Evolutionary conservation across 768 basidiomycete species (phyloP).

Genomic region (Boletellus sp.): DNA sequence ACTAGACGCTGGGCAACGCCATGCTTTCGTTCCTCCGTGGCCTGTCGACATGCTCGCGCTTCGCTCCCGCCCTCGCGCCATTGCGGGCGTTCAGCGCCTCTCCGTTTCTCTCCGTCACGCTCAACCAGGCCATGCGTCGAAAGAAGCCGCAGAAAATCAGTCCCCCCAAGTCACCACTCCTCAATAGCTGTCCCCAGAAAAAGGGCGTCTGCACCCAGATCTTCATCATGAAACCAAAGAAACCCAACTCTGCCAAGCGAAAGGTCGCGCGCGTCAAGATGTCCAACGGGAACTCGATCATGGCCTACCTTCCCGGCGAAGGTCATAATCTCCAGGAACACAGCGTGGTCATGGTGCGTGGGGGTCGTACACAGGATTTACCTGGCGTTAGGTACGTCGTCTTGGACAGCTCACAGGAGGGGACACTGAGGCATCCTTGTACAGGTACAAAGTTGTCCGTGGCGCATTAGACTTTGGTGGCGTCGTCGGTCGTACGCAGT

Average conservation of each 20-base stretch:
- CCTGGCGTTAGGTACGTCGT: constrained; percentile 85
- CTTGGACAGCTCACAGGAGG: background rate
- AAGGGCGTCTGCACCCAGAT: constrained; percentile 89
- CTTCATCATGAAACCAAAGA: constrained; percentile 84
- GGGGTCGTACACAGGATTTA: constrained; percentile 95
- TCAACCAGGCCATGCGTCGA: constrained; percentile 85
- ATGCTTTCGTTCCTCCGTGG: constrained; percentile 30
- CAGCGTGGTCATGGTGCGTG: constrained; percentile 90
- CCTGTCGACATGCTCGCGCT: constrained; percentile 21
- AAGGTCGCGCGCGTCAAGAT: constrained; percentile 95
- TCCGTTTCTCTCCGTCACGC: constrained; percentile 56
- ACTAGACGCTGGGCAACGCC: background rate
- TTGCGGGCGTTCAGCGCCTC: constrained; percentile 62
- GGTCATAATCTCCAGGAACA: constrained; percentile 99
- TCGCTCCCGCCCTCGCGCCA: background rate
- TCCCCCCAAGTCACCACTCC: constrained; percentile 66
- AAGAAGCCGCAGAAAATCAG: constrained; percentile 54
- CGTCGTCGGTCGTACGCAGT: constrained; percentile 76
- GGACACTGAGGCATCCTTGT: constrained; percentile 1
- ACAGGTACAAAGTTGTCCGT: constrained; percentile 91
- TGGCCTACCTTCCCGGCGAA: constrained; percentile 95
- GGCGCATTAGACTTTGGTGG: constrained; percentile 90
- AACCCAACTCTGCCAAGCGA: constrained; percentile 97
- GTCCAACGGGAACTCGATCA: constrained; percentile 80
- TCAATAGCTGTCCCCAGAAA: constrained; percentile 75